Percentiles rank a stretch among this genome's conserved stretches.
Evolutionary conservation across 1,284 basidiomycete species (phyloP).

Genomic region (Porogramme epimiltina): DNA sequence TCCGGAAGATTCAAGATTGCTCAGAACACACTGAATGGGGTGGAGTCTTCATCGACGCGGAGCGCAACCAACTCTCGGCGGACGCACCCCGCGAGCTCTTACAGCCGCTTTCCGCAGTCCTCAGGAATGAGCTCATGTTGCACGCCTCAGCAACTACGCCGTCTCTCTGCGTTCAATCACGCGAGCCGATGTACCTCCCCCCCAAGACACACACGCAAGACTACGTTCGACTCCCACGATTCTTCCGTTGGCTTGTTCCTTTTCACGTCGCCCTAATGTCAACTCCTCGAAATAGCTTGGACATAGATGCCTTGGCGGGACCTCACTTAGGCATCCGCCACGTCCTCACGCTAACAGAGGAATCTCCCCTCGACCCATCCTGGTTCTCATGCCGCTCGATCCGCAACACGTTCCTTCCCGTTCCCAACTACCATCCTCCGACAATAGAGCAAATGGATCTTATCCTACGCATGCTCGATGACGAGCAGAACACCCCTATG

Average conservation of each 20-base stretch:
- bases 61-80: slow-evolving; percentile 39
- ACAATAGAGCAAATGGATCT: slow-evolving; percentile 63
- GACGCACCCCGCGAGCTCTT: slow-evolving; percentile 37
- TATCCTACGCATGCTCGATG: slow-evolving; percentile 47
- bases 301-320: slow-evolving; percentile 49
- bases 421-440: slow-evolving; percentile 55
- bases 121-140: slow-evolving; percentile 38
- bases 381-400: slow-evolving; percentile 51
- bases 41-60: slow-evolving; percentile 41
- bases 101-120: slow-evolving; percentile 42
- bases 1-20: slow-evolving; percentile 46
- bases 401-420: slow-evolving; percentile 57
- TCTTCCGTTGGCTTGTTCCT: slow-evolving; percentile 64
- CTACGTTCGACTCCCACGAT: slow-evolving; percentile 48
- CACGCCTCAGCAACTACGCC: slow-evolving; percentile 31
- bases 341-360: slow-evolving; percentile 59
- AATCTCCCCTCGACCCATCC: slow-evolving; percentile 46
- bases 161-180: slow-evolving; percentile 41
- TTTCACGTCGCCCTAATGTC: slow-evolving; percentile 62
- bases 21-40: slow-evolving; percentile 56
- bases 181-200: slow-evolving; percentile 45
- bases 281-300: slow-evolving; percentile 51
- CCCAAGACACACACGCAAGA: not conserved
- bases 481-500: slow-evolving; percentile 47
- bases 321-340: slow-evolving; percentile 53